Base-by-base conservation (phyloP, 2,329 filamentous ascomycete genomes). In the Colletotrichum musae region DNA sequence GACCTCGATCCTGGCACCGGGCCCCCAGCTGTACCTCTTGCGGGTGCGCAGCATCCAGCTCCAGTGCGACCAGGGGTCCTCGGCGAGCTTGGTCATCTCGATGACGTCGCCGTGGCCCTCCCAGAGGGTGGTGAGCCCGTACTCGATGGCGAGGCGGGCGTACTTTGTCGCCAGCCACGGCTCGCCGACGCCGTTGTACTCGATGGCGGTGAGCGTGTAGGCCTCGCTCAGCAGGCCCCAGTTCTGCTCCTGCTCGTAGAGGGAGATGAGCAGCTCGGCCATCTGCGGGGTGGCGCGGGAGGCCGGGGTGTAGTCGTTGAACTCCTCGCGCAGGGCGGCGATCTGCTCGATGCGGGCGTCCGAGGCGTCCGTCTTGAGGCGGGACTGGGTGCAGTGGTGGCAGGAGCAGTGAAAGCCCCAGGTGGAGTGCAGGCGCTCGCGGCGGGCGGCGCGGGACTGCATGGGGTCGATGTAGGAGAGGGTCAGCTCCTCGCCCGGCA, bases 321-420 rank as follows among this genome's bases (percentile, higher is more conserved):
- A 73, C 65, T 81, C 77, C 18, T 41, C 53, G 50, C 73, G 73
- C 53, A 80, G 70, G 61, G 73, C 61, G 9, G 50, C 66, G 57
- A 83, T 81, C 76, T 80, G 78, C 18, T 50, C 59, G 58, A 84
- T 77, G 45, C 82, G 77, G 18, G 68, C 71, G 73, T 84, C 82
- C 26, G 82, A 83, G 4, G 77, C 80, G 5, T 61, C 70, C 2
- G 73, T 59, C 56, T 77, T 69, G 13, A 74, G 66, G 12, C 64
- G 26, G 9, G 74, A 73, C 60, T 77, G 74, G n/a, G 72, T 75
- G 75, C 83, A 85, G 32, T 75, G 70, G 64, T 79, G 75, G 74
- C 83, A 85, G 32, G 76, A 73, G 75, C 82, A 84, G 21, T 75
- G 65, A 73, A 84, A 84, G 52, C 80, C 79, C 82, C 82, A 84